These are phyloP conservation scores for Aegilops bicornis DNA, from an alignment of 176 grass and related monocot species.

Conservation along the genomic window DNA sequence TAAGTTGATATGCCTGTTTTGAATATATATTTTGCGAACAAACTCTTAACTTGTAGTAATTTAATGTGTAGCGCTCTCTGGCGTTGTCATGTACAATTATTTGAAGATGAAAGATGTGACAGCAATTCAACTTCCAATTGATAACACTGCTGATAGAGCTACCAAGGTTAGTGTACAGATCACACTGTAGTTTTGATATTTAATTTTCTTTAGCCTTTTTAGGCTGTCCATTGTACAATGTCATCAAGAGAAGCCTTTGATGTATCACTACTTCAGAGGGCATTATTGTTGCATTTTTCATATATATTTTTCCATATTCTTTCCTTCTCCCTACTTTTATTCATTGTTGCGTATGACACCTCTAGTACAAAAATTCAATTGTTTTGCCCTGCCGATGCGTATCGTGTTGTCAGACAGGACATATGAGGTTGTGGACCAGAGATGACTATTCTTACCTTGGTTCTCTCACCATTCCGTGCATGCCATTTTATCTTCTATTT, in stretches of 20 bases:
- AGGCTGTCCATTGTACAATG: conserved; percentile 9
- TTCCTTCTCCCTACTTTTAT: not conserved
- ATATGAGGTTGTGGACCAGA: not conserved
- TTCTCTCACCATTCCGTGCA: not conserved
- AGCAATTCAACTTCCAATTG: conserved; percentile 64
- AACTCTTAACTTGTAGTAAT: conserved; percentile 21
- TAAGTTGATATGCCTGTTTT: conserved; percentile 27
- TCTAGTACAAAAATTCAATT: not conserved
- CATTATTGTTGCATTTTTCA: not conserved
- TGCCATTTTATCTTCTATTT: not conserved
- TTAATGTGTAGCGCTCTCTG: conserved; percentile 70
- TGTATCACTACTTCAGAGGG: conserved; percentile 12
- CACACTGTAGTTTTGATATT: not conserved
- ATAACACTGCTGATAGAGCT: conserved; percentile 60
- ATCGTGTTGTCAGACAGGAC: not conserved
- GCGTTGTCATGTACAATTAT: conserved; percentile 98
- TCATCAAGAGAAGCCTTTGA: conserved; percentile 9
- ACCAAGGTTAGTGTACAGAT: conserved; percentile 47
- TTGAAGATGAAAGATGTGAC: conserved; percentile 95
- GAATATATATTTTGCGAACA: not conserved
- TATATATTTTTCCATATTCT: not conserved
- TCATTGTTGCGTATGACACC: not conserved
- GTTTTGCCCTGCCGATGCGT: conserved; percentile 3
- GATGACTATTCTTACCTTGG: not conserved
- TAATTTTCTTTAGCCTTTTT: not conserved